Evolutionary conservation across 768 basidiomycete genomes (phyloP).

Genomic region (Lactarius deliciosus): DNA sequence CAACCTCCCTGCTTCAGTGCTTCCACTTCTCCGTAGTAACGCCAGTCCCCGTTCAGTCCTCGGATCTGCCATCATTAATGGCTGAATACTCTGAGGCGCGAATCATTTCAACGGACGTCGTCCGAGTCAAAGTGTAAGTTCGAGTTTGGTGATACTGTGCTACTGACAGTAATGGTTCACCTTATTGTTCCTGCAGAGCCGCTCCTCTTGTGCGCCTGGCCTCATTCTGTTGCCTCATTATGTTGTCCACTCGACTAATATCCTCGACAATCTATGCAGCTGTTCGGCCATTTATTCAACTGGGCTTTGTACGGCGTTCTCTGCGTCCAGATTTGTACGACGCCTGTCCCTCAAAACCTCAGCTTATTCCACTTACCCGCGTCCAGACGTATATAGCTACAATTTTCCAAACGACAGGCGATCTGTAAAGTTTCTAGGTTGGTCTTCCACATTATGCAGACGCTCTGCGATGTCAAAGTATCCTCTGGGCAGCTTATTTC

Average conservation of each 20-base stretch:
- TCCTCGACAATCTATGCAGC: neutral
- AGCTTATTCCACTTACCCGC: neutral
- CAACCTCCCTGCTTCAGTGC: too few species aligned
- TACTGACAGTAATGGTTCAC: neutral
- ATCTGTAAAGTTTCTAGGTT: neutral
- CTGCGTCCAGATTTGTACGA: conserved; percentile 4
- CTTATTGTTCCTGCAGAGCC: neutral
- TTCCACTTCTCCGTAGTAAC: too few species aligned
- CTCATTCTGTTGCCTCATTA: neutral
- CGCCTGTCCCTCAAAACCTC: neutral
- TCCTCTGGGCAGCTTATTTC: neutral
- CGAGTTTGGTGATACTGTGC: neutral
- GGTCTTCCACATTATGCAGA: neutral
- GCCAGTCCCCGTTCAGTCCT: neutral
- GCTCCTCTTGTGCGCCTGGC: neutral
- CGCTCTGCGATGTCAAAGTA: neutral
- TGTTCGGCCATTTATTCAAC: conserved; percentile 1
- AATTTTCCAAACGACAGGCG: neutral
- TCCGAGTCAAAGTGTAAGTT: neutral
- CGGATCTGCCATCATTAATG: too few species aligned
- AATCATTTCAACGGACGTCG: neutral
- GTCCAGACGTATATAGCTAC: neutral
- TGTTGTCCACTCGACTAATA: neutral
- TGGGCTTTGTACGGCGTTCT: conserved; percentile 7
- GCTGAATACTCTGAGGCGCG: too few species aligned